A percentile compares a stretch with the other conserved stretches of the same genome.
phyloP scores from a whole-genome alignment of 306 rosid species.

The Rubus idaeus region DNA sequence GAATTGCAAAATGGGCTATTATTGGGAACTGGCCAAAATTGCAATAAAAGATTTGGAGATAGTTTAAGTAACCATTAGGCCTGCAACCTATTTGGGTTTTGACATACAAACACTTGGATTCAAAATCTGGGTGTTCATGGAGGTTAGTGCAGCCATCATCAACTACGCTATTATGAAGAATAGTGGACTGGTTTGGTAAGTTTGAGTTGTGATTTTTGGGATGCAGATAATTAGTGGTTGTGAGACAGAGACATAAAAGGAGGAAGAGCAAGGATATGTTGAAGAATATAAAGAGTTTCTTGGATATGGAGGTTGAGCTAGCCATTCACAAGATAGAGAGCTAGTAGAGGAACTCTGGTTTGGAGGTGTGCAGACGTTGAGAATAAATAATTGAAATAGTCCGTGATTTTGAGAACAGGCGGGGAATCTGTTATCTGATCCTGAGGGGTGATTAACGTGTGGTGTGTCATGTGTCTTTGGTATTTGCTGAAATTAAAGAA shows the following conservation, averaged over 20 bases:
- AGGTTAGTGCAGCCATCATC: conserved; percentile 45
- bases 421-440: background rate
- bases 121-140: conserved; percentile 32
- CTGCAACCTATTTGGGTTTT: conserved; percentile 42
- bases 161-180: background rate
- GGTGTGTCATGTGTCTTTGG: background rate
- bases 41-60: conserved; percentile 70
- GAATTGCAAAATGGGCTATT: conserved; percentile 40
- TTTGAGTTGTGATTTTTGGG: conserved; percentile 12
- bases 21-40: conserved; percentile 42
- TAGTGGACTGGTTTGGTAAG: background rate
- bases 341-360: background rate
- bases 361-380: background rate
- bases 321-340: background rate
- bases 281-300: conserved; percentile 34
- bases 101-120: conserved; percentile 52
- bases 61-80: conserved; percentile 66
- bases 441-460: background rate
- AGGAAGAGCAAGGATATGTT: conserved; percentile 46
- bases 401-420: background rate
- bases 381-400: background rate
- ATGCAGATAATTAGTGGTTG: conserved; percentile 5
- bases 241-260: conserved; percentile 37
- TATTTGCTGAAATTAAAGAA: background rate
- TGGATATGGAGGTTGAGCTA: background rate